A percentile compares a stretch with the other conserved stretches of the same genome.
phyloP scores from a whole-genome alignment of 495 filamentous ascomycete species.

The Talaromyces stipitatus region DNA sequence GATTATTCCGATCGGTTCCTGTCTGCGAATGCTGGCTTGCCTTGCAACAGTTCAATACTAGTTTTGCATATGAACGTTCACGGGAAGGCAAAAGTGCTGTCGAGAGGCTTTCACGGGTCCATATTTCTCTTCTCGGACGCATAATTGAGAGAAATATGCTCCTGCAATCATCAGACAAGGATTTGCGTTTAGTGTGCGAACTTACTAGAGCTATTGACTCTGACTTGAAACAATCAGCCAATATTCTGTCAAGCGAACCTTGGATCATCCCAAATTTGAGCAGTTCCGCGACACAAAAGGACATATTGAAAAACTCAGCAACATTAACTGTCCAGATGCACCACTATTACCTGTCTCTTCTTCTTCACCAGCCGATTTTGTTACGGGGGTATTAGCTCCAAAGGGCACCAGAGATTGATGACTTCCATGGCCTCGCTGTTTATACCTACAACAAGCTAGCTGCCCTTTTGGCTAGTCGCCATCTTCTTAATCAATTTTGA shows the following conservation, averaged over 20 bases:
- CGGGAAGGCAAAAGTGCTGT: constrained; percentile 17
- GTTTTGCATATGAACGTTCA: constrained; percentile 18
- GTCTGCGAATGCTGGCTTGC: constrained; percentile 38
- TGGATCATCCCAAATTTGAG: constrained; percentile 20
- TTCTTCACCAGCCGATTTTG: constrained; percentile 45
- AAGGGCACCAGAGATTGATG: constrained; percentile 7
- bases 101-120: constrained; percentile 25
- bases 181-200: constrained; percentile 26
- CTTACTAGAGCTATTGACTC: constrained; percentile 30
- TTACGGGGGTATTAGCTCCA: constrained; percentile 14
- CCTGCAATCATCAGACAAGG: constrained; percentile 13
- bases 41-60: constrained; percentile 24
- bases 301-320: constrained; percentile 12
- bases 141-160: constrained; percentile 35
- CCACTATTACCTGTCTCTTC: constrained; percentile 32
- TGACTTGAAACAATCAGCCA: constrained; percentile 31
- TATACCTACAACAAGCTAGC: constrained; percentile 35
- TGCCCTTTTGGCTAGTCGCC: constrained; percentile 35
- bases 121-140: constrained; percentile 19
- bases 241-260: constrained; percentile 25
- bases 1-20: constrained; percentile 36
- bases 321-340: constrained; percentile 37
- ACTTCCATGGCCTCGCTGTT: constrained; percentile 23
- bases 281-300: constrained; percentile 7
- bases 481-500: constrained; percentile 32